Evolutionary conservation across 2,329 filamentous ascomycete genomes (phyloP).

Genomic region (Claviceps capensis): DNA sequence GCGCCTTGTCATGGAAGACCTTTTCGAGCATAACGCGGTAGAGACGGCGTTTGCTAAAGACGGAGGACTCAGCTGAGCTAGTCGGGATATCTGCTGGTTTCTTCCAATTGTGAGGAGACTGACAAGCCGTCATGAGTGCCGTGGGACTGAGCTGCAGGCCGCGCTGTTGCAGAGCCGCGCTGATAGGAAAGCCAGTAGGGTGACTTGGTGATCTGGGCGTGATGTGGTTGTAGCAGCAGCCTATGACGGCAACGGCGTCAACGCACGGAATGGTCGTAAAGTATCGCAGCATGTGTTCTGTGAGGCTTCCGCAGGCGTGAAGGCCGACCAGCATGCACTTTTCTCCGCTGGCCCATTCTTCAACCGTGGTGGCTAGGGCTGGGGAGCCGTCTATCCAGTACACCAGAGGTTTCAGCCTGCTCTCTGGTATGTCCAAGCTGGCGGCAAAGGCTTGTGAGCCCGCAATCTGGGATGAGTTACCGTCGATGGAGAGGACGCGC

Average conservation of each 20-base stretch:
- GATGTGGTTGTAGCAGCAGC: constrained; percentile 22
- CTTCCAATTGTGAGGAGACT: constrained; percentile 21
- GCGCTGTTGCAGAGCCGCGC: constrained; percentile 13
- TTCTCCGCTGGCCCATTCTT: constrained; percentile 14
- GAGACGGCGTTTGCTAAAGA: constrained; percentile 14
- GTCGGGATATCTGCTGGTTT: constrained; percentile 6
- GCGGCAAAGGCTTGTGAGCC: constrained; percentile 13
- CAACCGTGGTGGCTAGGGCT: constrained; percentile 10
- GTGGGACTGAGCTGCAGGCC: constrained; percentile 15
- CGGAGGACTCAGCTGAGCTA: constrained; percentile 5
- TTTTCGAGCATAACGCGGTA: constrained; percentile 17
- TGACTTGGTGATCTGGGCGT: constrained; percentile 19
- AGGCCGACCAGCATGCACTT: constrained; percentile 19
- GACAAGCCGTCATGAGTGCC: constrained; percentile 20
- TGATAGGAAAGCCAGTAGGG: constrained; percentile 25
- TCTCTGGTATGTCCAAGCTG: constrained; percentile 11
- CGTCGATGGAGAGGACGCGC: constrained; percentile 17
- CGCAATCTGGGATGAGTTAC: constrained; percentile 16
- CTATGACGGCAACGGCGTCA: constrained; percentile 13
- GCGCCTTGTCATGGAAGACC: constrained; percentile 13
- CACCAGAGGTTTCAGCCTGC: constrained; percentile 12
- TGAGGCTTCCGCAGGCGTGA: constrained; percentile 20
- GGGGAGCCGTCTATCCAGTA: constrained; percentile 17
- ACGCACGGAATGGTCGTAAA: constrained; percentile 13
- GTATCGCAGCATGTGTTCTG: constrained; percentile 20